These are phyloP conservation scores for Thuja plicata DNA, from an alignment of 83 land plant genomes.

Conservation along the genomic window DNA sequence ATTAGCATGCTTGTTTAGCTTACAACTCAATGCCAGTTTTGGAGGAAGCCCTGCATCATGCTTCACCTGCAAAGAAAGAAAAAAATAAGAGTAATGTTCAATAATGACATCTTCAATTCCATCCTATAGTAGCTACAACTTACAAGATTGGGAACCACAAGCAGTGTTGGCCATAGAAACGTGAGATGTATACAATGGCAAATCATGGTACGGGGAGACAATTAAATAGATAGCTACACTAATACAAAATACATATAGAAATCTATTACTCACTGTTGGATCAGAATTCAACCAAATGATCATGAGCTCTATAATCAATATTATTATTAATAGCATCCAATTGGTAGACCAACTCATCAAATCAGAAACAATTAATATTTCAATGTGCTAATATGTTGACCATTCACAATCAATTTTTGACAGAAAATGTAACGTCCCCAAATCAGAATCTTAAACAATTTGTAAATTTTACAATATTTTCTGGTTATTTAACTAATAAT, in stretches of 20 bases:
- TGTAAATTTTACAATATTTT: too few relatives aligned
- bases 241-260: background rate
- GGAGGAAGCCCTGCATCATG: slow-evolving; percentile 55
- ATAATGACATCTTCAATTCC: background rate
- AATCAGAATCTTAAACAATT: too few relatives aligned
- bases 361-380: background rate
- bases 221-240: background rate
- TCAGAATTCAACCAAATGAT: background rate
- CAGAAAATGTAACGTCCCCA: background rate
- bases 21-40: slow-evolving; percentile 51
- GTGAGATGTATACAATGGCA: background rate
- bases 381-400: background rate
- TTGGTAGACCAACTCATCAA: background rate
- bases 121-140: background rate
- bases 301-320: background rate
- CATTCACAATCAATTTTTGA: background rate
- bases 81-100: background rate
- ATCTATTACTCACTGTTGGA: background rate
- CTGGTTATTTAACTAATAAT: too few relatives aligned
- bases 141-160: background rate
- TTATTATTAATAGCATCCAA: background rate
- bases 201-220: background rate
- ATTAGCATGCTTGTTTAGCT: slow-evolving; percentile 42
- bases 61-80: slow-evolving; percentile 28
- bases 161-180: background rate